A percentile compares a stretch with the other conserved stretches of the same genome.
These are phyloP conservation scores for Wickerhamiella qilinensis DNA, from an alignment of 805 yeast species.

Conservation along the genomic window DNA sequence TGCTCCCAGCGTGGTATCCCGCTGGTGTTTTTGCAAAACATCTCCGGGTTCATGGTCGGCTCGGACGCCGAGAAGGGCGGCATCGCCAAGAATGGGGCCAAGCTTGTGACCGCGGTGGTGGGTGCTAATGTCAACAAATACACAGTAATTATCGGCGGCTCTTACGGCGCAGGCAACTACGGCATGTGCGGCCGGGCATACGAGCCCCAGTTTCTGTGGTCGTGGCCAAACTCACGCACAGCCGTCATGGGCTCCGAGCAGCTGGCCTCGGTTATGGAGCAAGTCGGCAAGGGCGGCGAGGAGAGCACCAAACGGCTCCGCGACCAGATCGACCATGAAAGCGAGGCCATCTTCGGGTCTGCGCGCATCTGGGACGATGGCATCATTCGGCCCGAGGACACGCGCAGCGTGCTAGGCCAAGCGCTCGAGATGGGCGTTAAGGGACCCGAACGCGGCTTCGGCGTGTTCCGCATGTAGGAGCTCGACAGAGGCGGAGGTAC, in stretches of 20 bases:
- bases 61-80: conserved; percentile 22
- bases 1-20: conserved; percentile 21
- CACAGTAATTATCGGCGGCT: conserved; percentile 21
- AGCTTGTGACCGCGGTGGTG: conserved; percentile 20
- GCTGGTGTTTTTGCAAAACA: conserved; percentile 19
- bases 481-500: no score
- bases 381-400: conserved; percentile 18
- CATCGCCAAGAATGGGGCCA: conserved; percentile 22
- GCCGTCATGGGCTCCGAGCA: conserved; percentile 23
- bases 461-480: conserved; percentile 21
- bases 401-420: conserved; percentile 17
- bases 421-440: conserved; percentile 14
- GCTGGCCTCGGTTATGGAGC: conserved; percentile 19
- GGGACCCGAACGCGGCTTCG: conserved; percentile 12
- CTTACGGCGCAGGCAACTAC: conserved; percentile 22
- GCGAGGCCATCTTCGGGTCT: conserved; percentile 17
- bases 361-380: conserved; percentile 23
- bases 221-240: conserved; percentile 22
- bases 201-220: conserved; percentile 19
- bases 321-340: conserved; percentile 17
- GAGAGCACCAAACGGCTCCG: conserved; percentile 6
- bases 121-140: conserved; percentile 21
- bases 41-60: conserved; percentile 22
- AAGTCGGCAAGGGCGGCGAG: conserved; percentile 14
- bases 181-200: conserved; percentile 23